Evolutionary conservation across 2,329 filamentous ascomycete genomes (phyloP).

Genomic region (Trichoderma endophyticum): DNA sequence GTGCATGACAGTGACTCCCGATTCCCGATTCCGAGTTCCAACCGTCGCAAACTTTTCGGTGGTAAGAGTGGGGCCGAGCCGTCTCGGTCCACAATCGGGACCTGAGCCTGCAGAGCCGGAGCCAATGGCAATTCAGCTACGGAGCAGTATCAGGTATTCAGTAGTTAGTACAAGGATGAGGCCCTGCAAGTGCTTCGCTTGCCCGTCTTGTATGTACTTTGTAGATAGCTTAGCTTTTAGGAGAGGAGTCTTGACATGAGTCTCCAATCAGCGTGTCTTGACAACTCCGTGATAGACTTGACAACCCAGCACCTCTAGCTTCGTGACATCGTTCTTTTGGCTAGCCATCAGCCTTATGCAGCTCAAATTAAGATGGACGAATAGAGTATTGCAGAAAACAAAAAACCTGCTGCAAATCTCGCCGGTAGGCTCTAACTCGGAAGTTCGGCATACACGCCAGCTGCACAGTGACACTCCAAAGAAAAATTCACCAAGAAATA

Average conservation of each 20-base stretch:
- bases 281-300: not conserved
- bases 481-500: not conserved
- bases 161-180: not conserved
- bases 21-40: conserved; percentile 10
- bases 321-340: not conserved
- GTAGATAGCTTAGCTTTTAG: not conserved
- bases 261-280: too few relatives aligned
- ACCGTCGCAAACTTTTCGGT: not conserved
- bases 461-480: not conserved
- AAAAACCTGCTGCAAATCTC: not conserved
- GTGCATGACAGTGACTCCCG: not conserved
- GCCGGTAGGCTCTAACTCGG: not conserved
- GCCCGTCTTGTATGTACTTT: not conserved
- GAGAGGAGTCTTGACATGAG: not conserved
- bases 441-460: not conserved
- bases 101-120: not conserved
- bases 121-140: not conserved
- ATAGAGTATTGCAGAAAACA: not conserved
- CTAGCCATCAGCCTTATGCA: not conserved
- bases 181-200: not conserved
- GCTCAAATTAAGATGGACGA: not conserved
- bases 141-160: not conserved
- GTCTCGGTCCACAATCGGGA: not conserved
- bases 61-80: not conserved
- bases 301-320: not conserved